Base-by-base conservation (phyloP, 495 filamentous ascomycete species). In the Niebla homalea region DNA sequence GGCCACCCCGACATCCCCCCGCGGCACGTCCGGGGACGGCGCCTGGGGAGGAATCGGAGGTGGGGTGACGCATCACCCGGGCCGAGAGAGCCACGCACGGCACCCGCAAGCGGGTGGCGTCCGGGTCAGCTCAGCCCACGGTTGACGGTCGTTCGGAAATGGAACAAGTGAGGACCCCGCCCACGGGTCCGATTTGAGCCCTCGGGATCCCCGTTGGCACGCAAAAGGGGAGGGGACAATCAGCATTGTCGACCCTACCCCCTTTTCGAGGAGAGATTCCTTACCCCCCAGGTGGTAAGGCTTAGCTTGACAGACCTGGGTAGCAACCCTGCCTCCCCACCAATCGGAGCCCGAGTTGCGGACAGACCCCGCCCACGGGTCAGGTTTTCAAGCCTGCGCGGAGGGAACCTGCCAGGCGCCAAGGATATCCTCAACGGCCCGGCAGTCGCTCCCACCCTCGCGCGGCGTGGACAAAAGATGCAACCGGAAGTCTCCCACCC, bases 381-480 rank as follows among this genome's bases (percentile, higher is more conserved):
- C 25, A 26, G 8, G 4, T 3, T 26, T 26, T 26, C 4, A 26
- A 4, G 4, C 3, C 8, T 8, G 8, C 8, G 25, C 25, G 25
- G 25, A 8, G 25, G 25, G 8, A 26, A 26, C 25, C 25, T 8
- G 4, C 8, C 25, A 8, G 25, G 25, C 25, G 8, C 25, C 25
- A 26, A 26, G 25, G 4, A 26, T n/a, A n/a, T n/a, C n/a, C n/a
- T n/a, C n/a, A 26, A 26, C 25, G 25, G 25, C 68, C 61, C 59
- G 68, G 52, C 51, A 40, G 46, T 43, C 48, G 59, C 60, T 74
- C 64, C 64, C 59, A 48, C 52, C 46, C 64, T 67, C 58, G 42
- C 18, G 51, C 37, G 41, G 45, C 25, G 4, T 8, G 25, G 25
- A 8, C 25, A 26, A 26, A 26, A 8, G n/a, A n/a, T n/a, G n/a